A percentile compares a stretch with the other conserved stretches of the same genome.
Conservation (phyloP, 106 monocot species). For the Phalaenopsis aphrodite region DNA sequence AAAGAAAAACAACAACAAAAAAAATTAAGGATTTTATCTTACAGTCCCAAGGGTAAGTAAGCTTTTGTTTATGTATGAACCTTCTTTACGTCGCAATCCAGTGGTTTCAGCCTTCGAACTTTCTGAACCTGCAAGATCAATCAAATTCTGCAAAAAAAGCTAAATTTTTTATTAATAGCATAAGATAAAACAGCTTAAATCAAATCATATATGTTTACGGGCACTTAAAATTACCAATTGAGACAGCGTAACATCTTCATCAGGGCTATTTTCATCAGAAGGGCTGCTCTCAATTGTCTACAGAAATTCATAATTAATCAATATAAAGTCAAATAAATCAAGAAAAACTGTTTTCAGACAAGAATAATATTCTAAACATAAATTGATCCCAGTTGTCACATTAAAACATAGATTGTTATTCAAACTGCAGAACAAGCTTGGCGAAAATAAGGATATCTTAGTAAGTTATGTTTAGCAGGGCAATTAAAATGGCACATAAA, state of each 20-base stretch:
- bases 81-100: conserved; percentile 89
- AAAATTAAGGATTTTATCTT: conserved; percentile 17
- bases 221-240: conserved; percentile 58
- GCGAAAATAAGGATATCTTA: neutral
- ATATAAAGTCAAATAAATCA: neutral
- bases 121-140: conserved; percentile 97
- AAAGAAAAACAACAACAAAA: neutral
- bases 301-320: conserved; percentile 5
- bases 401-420: neutral
- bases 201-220: neutral
- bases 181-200: neutral
- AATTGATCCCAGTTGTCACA: neutral
- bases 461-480: neutral
- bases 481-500: neutral
- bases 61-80: conserved; percentile 98
- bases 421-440: neutral
- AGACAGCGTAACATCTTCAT: conserved; percentile 77
- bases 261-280: conserved; percentile 46
- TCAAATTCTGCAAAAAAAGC: conserved; percentile 61
- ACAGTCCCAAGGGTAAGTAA: conserved; percentile 96
- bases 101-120: conserved; percentile 98
- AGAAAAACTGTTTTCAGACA: neutral
- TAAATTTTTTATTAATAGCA: neutral
- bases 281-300: conserved; percentile 96
- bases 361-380: neutral